Base-by-base conservation (phyloP, 176 grass and related monocot genomes). In the Carex parvula region DNA sequence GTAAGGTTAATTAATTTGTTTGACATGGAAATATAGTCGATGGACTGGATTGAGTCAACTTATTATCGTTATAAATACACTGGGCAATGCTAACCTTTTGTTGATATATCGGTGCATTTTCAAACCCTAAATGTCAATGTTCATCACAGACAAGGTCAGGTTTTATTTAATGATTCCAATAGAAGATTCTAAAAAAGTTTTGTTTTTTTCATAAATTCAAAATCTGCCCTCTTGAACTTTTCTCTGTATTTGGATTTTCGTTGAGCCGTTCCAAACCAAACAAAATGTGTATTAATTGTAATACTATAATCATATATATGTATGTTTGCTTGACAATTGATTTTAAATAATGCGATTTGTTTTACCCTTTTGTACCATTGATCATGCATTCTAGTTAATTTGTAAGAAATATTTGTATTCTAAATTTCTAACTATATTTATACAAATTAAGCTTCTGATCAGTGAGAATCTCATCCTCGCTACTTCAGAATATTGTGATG, bases 1-100 rank as follows among this genome's bases (percentile, higher is more conserved):
- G 35, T 42, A 62, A 37, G 58, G 33, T 39, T 59, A 39, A 75
- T 39, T 59, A 39, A 75, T 60, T 80, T 75, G 46, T 75, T 68
- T 75, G 44, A 75, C 70, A 75, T 75, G 70, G 70, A 26, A 75
- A 75, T 52, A 26, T 54, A 6, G 46, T 52, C 44, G 29, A 46
- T 53, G 70, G 44, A 73, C 44, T 73, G n/a, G 70, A 75, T 75
- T 75, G 4, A 52, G 70, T 75, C 70, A 75, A 53, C 70, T 75
- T 75, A 50, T 53, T 75, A 53, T 20, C 44, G 53, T 22, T 29
- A 54, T 70, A 26, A 74, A 6, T 75, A 75, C n/a, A 75, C 12
- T 6, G 13, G 17, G 22, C 24, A 75, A 53, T 75, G 70, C 70
- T 29, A 16, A 29, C 44, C 44, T 53, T 74, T 6, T 74, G 20